Base-by-base conservation (phyloP, 2,329 filamentous ascomycete species). In the Fusarium verrucosum region DNA sequence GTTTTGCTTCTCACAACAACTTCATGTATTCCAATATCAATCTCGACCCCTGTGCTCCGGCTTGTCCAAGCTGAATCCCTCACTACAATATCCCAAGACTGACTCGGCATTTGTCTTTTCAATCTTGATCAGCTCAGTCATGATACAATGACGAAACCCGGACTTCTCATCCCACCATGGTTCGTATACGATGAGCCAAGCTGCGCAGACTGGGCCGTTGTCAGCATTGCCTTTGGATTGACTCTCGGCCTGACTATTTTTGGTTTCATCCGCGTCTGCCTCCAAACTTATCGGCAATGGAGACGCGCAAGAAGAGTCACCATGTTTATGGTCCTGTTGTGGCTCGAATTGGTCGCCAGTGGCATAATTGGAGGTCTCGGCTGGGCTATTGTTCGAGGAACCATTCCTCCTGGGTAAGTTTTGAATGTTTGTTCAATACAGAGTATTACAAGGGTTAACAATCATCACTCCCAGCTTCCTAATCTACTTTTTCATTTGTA, bases 291-390 rank as follows among this genome's bases (percentile, higher is more conserved):
- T 36, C 55, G 64, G 22, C 72, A 75, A 45, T 73, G 69, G 54
- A 70, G 66, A 30, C 71, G 75, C 40, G 75, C 74, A 55, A 68
- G 72, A 25, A 70, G 72, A 11, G 66, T 76, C 33, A 77, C 73
- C 19, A 63, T 72, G 6, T 82, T 81, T 50, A 70, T 80, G 33
- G 68, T 73, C 52, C 70, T 80, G 66, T 75, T 81, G 38, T 81
- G 80, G 79, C 46, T 73, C 19, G 78, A 80, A 57, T 69, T 78
- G 40, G 35, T 75, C 10, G 69, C 75, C 4, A 78, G 74, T 58
- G 65, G 73, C 9, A 57, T 72, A 10, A 77, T 79, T 41, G 74
- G 73, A 20, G 67, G 76, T 6, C 56, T 77, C 5, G 74, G 71
- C 20, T 81, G 76, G 76, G 72, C 76, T 10, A 76, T 75, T 52